phyloP scores from a whole-genome alignment of 345 rosid genomes.

The Lepidium africanum region DNA sequence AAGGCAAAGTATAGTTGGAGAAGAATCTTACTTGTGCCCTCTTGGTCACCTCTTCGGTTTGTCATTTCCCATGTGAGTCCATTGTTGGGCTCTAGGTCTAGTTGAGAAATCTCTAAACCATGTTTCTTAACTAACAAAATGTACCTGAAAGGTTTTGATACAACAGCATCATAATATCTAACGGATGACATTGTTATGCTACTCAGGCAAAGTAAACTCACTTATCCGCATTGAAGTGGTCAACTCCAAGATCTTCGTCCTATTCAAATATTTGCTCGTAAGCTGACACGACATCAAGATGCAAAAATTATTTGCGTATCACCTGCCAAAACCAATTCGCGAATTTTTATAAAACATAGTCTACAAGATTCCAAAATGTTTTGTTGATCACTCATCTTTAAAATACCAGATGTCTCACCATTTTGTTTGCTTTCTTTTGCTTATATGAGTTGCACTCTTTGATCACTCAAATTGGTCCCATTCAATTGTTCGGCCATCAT shows the following conservation, averaged over 20 bases:
- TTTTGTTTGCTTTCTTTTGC: constrained; percentile 70
- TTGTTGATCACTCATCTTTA: background rate
- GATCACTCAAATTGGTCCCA: constrained; percentile 91
- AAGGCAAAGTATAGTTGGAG: background rate
- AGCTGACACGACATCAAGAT: constrained; percentile 76
- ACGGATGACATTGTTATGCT: background rate
- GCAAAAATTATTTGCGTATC: constrained; percentile 85
- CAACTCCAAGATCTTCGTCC: constrained; percentile 26
- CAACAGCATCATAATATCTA: background rate
- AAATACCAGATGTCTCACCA: constrained; percentile 35
- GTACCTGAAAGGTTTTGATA: constrained; percentile 37
- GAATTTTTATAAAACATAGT: background rate
- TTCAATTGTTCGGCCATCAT: constrained; percentile 71
- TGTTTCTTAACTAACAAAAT: constrained; percentile 66
- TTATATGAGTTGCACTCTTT: constrained; percentile 60
- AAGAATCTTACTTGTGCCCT: constrained; percentile 61
- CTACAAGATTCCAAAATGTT: background rate
- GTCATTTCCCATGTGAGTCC: constrained; percentile 42
- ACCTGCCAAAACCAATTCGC: constrained; percentile 35
- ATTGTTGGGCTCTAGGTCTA: too few relatives aligned
- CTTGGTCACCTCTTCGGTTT: constrained; percentile 64
- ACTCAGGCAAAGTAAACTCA: constrained; percentile 9
- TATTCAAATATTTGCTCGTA: constrained; percentile 76
- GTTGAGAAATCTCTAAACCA: constrained; percentile 18
- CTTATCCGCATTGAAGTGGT: too few relatives aligned